These are phyloP conservation scores for Lasiosphaeris hirsuta DNA, from an alignment of 495 filamentous ascomycete species.

Conservation along the genomic window DNA sequence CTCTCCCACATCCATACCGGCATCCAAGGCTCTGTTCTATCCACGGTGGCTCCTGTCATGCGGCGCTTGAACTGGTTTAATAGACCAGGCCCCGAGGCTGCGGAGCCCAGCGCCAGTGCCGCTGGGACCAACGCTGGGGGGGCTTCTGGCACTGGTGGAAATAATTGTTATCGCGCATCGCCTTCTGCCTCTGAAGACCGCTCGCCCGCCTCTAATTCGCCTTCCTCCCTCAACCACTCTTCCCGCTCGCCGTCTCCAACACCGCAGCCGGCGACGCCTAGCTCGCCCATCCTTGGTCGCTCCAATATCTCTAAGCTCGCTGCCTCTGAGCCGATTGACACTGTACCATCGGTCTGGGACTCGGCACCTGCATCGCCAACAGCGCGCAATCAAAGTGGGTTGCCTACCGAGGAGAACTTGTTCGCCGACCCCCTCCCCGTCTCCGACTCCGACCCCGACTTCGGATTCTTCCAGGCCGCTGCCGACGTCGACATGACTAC, in stretches of 20 bases:
- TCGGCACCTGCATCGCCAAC: conserved; percentile 29
- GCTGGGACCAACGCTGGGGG: conserved; percentile 14
- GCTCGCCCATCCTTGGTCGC: conserved; percentile 35
- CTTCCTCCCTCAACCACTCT: conserved; percentile 34
- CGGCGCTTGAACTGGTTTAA: conserved; percentile 28
- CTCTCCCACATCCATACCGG: not conserved
- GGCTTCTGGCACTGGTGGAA: conserved; percentile 6
- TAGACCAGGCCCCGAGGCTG: conserved; percentile 24
- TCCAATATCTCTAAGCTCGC: conserved; percentile 33
- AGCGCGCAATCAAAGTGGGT: conserved; percentile 17
- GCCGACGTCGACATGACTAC: conserved; percentile 59
- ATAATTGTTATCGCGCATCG: conserved; percentile 35
- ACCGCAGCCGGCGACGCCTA: conserved; percentile 40
- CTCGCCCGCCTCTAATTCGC: conserved; percentile 24
- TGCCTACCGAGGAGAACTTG: conserved; percentile 29
- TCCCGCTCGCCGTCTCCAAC: conserved; percentile 34
- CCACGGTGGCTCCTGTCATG: conserved; percentile 32
- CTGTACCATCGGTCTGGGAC: conserved; percentile 13
- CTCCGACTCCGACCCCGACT: conserved; percentile 13
- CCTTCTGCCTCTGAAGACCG: conserved; percentile 20
- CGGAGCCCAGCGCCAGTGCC: conserved; percentile 25
- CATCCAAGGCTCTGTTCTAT: conserved; percentile 14
- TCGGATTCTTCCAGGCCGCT: conserved; percentile 19
- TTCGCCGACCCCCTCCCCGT: conserved; percentile 38
- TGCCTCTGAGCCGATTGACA: conserved; percentile 15